phyloP scores from a whole-genome alignment of 768 basidiomycete species.

The Sutorius australiensis region DNA sequence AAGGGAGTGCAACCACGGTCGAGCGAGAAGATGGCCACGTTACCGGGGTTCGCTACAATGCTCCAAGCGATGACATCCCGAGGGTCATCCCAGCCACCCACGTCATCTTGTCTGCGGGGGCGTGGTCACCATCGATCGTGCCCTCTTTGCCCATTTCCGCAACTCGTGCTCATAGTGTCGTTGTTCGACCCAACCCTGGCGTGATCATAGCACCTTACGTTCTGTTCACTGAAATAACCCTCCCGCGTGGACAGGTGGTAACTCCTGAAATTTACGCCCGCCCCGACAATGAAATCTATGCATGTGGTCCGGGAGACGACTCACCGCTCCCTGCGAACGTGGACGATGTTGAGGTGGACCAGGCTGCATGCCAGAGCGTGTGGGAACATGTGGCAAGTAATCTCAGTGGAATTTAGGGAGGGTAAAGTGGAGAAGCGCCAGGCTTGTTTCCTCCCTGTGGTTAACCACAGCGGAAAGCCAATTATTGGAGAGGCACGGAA shows the following conservation, averaged over 20 bases:
- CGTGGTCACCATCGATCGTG: conserved; percentile 72
- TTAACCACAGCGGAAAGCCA: conserved; percentile 54
- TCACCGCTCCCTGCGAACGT: conserved; percentile 63
- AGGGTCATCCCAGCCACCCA: conserved; percentile 55
- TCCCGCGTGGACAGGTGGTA: conserved; percentile 31
- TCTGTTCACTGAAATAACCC: conserved; percentile 73
- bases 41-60: conserved; percentile 44
- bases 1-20: conserved; percentile 45
- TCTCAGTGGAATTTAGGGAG: conserved; percentile 53
- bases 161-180: conserved; percentile 71
- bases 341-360: conserved; percentile 64
- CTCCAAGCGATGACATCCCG: conserved; percentile 17
- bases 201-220: conserved; percentile 66
- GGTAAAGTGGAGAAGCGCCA: conserved; percentile 52
- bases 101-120: conserved; percentile 78
- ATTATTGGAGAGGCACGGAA: conserved; percentile 61
- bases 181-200: conserved; percentile 46
- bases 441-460: conserved; percentile 78
- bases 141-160: conserved; percentile 54
- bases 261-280: conserved; percentile 73
- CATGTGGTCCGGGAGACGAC: conserved; percentile 78
- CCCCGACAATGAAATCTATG: conserved; percentile 66
- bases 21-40: conserved; percentile 41
- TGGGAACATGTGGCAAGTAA: conserved; percentile 55
- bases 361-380: conserved; percentile 52